Evolutionary conservation across 1,139 yeast species (phyloP), one percentile per base, ranked within the genome.

Genomic region (Candida freyschussii): DNA sequence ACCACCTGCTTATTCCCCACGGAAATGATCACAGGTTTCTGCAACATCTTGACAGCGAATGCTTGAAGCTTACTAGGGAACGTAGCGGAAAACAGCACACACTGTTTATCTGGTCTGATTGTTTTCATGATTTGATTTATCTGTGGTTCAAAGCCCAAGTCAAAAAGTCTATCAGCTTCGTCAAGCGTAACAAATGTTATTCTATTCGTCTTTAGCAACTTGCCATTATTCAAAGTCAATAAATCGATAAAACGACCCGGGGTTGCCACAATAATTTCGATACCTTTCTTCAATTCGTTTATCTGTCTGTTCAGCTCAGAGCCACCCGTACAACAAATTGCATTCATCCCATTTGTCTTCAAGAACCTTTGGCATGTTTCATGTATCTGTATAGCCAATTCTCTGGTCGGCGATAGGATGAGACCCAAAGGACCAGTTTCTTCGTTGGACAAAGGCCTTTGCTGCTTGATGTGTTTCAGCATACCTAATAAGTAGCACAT

Each of bases 131-230:
- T 81, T 50, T 86, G 85, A 49, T 75, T 78, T 4, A 93, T 89
- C 54, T 93, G 99, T 0, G 98, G 98, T 52, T 87, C 98, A 60
- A 93, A 93, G 2, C 99, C 99, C 74, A 91, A 68, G 58, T 91
- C 99, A 62, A 89, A 89, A 84, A 91, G 79, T 47, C 99, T 64
- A 58, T 93, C 99, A 1, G 98, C 97, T 55, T 93, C 99, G 56
- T 93, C 99, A 38, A 93, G 63, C 0, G 89, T 95, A 13, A 86
- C 69, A 55, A 80, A 87, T 0, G 96, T 80, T 4, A 84, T 76
- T 26, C 93, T 62, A 27, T 64, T 63, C 13, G 91, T 64, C 39
- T 77, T 79, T 3, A 91, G 65, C 0, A 89, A 75, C 31, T 89
- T 66, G 0, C 97, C 96, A 26, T 75, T 65, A 54, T 91, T 91